These are phyloP conservation scores for Calonectria ilicicola DNA, from an alignment of 2,329 filamentous ascomycete genomes.

Conservation along the genomic window DNA sequence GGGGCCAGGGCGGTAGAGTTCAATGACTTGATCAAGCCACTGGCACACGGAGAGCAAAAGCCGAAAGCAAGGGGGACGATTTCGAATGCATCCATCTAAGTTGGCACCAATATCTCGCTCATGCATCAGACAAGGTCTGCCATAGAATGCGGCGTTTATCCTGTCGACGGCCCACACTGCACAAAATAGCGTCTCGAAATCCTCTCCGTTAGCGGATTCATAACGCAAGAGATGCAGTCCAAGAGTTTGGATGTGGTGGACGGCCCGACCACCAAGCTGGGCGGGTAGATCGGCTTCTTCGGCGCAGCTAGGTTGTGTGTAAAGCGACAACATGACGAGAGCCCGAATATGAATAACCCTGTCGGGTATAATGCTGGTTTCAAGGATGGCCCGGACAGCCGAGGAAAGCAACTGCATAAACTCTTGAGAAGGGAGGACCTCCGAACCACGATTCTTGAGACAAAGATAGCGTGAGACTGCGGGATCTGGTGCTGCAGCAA, in stretches of 20 bases:
- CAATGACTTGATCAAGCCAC: constrained; percentile 70
- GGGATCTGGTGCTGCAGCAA: constrained; percentile 65
- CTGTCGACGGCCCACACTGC: constrained; percentile 72
- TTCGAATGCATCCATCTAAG: constrained; percentile 61
- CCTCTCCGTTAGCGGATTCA: constrained; percentile 53
- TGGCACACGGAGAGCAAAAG: constrained; percentile 66
- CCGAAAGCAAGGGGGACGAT: constrained; percentile 66
- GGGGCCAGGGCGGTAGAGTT: constrained; percentile 68
- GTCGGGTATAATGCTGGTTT: constrained; percentile 65
- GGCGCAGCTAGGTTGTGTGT: constrained; percentile 65
- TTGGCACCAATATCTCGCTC: constrained; percentile 69
- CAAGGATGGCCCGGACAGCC: constrained; percentile 61
- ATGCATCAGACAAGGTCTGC: constrained; percentile 70
- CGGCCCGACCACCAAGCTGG: constrained; percentile 63
- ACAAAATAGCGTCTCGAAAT: constrained; percentile 65
- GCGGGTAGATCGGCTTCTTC: constrained; percentile 68
- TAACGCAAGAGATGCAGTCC: constrained; percentile 64
- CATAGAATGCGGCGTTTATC: constrained; percentile 70
- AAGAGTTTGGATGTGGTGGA: constrained; percentile 69
- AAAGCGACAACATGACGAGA: constrained; percentile 67
- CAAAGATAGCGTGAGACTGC: constrained; percentile 58
- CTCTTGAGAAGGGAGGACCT: constrained; percentile 57
- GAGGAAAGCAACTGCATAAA: constrained; percentile 62
- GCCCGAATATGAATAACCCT: constrained; percentile 67
- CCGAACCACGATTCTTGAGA: constrained; percentile 52